Base-by-base conservation (phyloP, 495 filamentous ascomycete species). In the Lasiosphaeria ovina region DNA sequence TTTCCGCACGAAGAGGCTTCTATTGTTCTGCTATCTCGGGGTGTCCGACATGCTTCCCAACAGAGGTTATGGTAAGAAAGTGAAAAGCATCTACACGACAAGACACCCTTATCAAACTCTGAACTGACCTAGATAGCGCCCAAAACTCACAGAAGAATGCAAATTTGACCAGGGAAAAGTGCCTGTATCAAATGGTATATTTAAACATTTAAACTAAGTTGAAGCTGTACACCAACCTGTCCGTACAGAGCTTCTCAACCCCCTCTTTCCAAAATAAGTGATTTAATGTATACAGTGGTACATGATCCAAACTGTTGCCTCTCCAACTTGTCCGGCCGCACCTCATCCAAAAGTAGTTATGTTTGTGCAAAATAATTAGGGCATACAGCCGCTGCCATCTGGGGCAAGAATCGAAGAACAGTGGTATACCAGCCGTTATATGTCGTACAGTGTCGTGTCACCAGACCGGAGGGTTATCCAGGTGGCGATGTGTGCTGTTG, bases 361-460 rank as follows among this genome's bases (percentile, higher is more conserved):
- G 32, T 35, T 32, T n/a, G 32, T 51, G 32, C 32, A 51, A 47
- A 4, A 14, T 11, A 47, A 47, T n/a, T 47, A 47, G 12, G 16
- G 16, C 44, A 47, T 8, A 12, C 7, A 42, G 44, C 44, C 44
- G 12, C 11, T 11, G 49, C 49, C 24, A 51, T 31, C 32, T 51
- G 32, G 49, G 52, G 33, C 52, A 42, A 8, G 17, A 40, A 40
- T n/a, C 6, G 9, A 54, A 54, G n/a, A 38, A 38, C 36, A 54
- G 34, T 54, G 11, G 5, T 6, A n/a, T 14, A 54, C 9, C 14
- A 51, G 49, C 49, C 49, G 49, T 51, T 17, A 33, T 33, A 51
- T 34, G 32, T 53, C 51, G 51, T 53, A 38, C 51, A 53, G 51
- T 53, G 51, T 53, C 51, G 51, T 53, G 17, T 51, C 49, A 51